Evolutionary conservation across 192 early-diverging fungal species (phyloP), one percentile per base, ranked within the genome.

Genomic region (Powellomyces hirtus): DNA sequence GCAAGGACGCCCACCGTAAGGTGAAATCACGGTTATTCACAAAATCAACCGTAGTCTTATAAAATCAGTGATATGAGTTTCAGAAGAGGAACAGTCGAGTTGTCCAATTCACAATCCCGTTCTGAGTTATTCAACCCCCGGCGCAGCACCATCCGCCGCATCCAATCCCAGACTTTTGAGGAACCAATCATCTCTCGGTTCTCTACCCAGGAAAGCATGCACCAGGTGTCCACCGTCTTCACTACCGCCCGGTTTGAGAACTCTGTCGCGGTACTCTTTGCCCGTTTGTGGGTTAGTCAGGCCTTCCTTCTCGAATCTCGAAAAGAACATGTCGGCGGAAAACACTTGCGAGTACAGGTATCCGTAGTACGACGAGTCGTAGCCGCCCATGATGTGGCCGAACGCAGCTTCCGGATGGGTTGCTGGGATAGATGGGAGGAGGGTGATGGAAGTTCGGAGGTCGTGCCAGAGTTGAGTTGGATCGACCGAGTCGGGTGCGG

Each of bases 291-390:
- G 62, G 66, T 85, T 86, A 38, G 83, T 45, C 13, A 92, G 76
- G 27, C 79, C 77, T 18, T 89, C 81, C n/a, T 79, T 80, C 52
- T 81, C 75, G 74, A 91, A 91, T 18, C 88, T 79, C 31, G 84
- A 81, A 35, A 79, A 90, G 71, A 82, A 94, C 84, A 94, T 89
- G 77, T 94, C 93, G 33, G 88, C 88, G 4, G 88, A 86, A 68
- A 87, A 92, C 52, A 91, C 89, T 78, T 90, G 81, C 7, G 87
- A 84, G 85, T 87, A 93, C 62, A 90, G 70, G 61, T 92, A 92
- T 1, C 90, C 90, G 62, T 90, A 92, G 67, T 91, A 91, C 1
- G 72, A 81, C 7, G 88, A 83, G 62, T 89, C 89, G 68, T 91
- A 91, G 44, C 89, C 91, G 52, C 86, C 85, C 77, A 88, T 86